Conservation (phyloP, 352 stramenopile species). For the Globisporangium nagaii region DNA sequence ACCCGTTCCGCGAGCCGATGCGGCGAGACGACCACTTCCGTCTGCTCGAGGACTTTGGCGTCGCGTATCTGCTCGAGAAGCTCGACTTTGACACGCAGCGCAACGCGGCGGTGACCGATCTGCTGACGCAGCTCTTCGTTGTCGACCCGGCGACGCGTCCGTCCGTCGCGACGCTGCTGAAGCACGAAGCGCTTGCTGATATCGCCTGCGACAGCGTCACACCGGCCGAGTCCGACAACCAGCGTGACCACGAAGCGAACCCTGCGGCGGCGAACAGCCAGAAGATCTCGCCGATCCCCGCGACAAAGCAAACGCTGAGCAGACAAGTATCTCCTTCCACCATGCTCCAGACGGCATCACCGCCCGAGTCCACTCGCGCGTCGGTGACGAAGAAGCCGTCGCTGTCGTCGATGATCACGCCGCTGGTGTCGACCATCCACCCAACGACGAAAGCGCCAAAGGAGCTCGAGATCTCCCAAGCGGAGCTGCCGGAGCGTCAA, state of each 20-base stretch:
- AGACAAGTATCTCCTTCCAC: neutral
- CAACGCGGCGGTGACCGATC: constrained; percentile 35
- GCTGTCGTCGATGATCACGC: neutral
- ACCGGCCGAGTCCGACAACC: neutral
- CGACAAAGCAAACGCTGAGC: neutral
- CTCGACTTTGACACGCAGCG: constrained; percentile 43
- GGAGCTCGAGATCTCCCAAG: constrained; percentile 9
- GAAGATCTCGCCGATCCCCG: neutral
- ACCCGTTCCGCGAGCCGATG: constrained; percentile 56
- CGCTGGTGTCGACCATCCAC: constrained; percentile 5
- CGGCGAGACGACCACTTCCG: constrained; percentile 51
- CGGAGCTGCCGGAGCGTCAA: neutral
- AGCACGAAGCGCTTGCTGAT: constrained; percentile 25
- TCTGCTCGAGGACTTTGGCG: constrained; percentile 46
- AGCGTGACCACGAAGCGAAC: neutral
- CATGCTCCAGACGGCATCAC: neutral
- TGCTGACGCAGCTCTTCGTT: constrained; percentile 48
- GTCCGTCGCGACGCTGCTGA: constrained; percentile 30
- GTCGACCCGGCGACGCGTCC: constrained; percentile 42
- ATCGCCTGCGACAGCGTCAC: neutral
- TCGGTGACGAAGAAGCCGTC: neutral
- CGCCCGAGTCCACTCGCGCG: neutral
- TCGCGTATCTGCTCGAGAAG: constrained; percentile 65
- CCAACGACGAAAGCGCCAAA: neutral
- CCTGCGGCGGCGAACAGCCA: neutral